These are phyloP conservation scores for Linnemannia elongata DNA, from an alignment of 192 early-diverging fungal species.

Conservation along the genomic window DNA sequence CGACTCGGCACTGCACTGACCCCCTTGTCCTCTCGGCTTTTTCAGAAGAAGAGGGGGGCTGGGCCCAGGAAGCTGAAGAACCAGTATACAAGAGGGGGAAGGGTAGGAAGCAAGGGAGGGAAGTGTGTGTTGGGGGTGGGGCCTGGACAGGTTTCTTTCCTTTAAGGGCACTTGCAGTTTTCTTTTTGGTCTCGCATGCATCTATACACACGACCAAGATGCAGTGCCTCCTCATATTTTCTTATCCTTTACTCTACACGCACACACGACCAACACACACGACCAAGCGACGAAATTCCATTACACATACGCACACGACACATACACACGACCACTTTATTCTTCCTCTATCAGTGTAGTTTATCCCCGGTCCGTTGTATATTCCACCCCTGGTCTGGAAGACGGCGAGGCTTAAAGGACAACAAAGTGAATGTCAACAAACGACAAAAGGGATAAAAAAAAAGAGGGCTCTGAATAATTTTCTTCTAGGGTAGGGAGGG, in stretches of 20 bases:
- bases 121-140: too few species aligned
- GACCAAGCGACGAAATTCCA: neutral
- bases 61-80: neutral
- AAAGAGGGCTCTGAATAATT: neutral
- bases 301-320: neutral
- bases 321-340: neutral
- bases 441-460: neutral
- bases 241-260: neutral
- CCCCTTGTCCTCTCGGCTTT: too few species aligned
- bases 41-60: too few species aligned
- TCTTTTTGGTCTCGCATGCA: neutral
- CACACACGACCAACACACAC: neutral
- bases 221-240: neutral
- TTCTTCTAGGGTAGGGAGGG: too few species aligned
- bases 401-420: neutral
- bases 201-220: neutral
- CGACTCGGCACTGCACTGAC: too few species aligned
- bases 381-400: neutral
- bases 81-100: neutral
- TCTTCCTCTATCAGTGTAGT: neutral
- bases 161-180: neutral
- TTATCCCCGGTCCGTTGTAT: constrained; percentile 2
- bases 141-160: too few species aligned
- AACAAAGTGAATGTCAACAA: neutral
- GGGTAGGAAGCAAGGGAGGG: neutral